Percentiles rank a stretch among this genome's conserved stretches.
phyloP scores from a whole-genome alignment of 2,329 filamentous ascomycete species.

The Cytospora schulzeri region DNA sequence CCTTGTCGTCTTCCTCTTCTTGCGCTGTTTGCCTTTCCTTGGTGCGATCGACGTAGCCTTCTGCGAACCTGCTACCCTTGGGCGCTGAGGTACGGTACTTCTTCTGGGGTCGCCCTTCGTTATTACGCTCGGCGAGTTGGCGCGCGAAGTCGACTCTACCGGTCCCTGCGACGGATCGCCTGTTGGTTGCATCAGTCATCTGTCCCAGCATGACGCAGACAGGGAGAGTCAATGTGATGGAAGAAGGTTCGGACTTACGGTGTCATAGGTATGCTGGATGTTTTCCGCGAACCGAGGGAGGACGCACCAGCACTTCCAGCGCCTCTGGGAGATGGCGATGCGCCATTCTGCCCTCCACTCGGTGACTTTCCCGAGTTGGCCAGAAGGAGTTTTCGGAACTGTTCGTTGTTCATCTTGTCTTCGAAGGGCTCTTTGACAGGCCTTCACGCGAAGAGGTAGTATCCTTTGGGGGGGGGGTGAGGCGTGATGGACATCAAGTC shows the following conservation, averaged over 20 bases:
- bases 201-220: not conserved
- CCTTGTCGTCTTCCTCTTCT: conserved; percentile 56
- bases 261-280: conserved; percentile 89
- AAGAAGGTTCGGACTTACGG: conserved; percentile 59
- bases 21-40: conserved; percentile 58
- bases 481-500: not conserved
- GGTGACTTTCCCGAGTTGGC: conserved; percentile 46
- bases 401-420: conserved; percentile 90
- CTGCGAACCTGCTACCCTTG: conserved; percentile 77
- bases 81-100: conserved; percentile 79
- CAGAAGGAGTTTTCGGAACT: conserved; percentile 81
- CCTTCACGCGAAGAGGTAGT: not conserved
- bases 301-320: conserved; percentile 35
- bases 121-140: conserved; percentile 76
- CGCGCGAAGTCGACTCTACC: conserved; percentile 73
- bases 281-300: conserved; percentile 74
- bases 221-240: not conserved
- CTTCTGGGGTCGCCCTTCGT: conserved; percentile 60
- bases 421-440: not conserved
- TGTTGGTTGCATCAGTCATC: conserved; percentile 35
- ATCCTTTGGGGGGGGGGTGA: not conserved
- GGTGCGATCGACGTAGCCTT: conserved; percentile 84
- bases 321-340: conserved; percentile 40
- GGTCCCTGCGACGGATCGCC: conserved; percentile 63
- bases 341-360: conserved; percentile 46